Evolutionary conservation across 148 eudicot species (phyloP).

Genomic region (Agrostemma githago): DNA sequence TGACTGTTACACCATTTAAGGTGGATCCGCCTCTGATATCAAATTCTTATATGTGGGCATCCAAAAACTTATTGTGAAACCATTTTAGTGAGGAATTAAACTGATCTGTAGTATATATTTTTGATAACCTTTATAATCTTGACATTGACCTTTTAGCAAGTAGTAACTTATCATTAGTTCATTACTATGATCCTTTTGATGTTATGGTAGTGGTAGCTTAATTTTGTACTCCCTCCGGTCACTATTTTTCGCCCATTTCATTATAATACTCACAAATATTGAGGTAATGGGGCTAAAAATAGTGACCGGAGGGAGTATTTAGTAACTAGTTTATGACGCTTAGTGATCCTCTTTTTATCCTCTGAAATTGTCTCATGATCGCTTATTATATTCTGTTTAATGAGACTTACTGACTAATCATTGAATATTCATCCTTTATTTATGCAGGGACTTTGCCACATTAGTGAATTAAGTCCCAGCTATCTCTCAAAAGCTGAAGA

Average conservation of each 20-base stretch:
- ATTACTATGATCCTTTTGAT: neutral
- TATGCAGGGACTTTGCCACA: constrained; percentile 96
- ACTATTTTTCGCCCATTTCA: too few relatives aligned
- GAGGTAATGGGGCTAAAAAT: too few relatives aligned
- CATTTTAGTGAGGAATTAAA: neutral
- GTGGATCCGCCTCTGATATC: neutral
- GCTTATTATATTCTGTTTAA: neutral
- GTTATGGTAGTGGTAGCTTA: neutral
- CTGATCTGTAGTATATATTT: neutral
- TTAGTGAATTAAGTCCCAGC: constrained; percentile 82
- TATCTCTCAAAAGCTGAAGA: constrained; percentile 91
- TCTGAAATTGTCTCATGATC: neutral
- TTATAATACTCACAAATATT: too few relatives aligned
- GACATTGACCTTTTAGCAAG: neutral
- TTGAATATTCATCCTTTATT: constrained; percentile 3
- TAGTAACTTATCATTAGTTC: neutral
- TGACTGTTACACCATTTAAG: neutral
- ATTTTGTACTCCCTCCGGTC: too few relatives aligned
- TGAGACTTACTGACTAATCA: neutral
- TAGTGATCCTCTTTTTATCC: neutral
- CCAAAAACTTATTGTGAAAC: neutral
- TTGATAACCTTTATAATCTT: neutral
- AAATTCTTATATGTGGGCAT: neutral
- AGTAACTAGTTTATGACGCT: neutral
- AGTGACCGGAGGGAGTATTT: neutral